Conservation (phyloP, 306 rosid species). For the Sphenostylis stenocarpa region DNA sequence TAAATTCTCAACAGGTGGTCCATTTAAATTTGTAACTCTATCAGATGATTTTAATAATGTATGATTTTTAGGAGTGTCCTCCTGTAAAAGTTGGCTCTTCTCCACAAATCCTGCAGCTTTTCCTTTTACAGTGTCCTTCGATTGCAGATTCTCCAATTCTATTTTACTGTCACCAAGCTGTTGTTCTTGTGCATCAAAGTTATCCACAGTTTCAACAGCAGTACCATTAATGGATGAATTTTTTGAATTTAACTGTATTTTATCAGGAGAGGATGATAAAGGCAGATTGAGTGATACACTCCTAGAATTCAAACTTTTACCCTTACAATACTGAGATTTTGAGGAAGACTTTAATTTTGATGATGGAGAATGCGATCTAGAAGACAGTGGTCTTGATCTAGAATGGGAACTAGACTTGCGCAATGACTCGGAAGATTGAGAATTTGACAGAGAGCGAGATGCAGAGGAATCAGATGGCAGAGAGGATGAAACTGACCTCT, state of each 20-base stretch:
- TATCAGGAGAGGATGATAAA: constrained; percentile 28
- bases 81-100: constrained; percentile 33
- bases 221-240: constrained; percentile 34
- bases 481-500: constrained; percentile 40
- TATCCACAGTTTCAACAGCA: constrained; percentile 31
- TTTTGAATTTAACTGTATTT: constrained; percentile 37
- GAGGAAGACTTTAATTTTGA: constrained; percentile 45
- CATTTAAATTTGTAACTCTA: constrained; percentile 27
- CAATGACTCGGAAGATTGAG: constrained; percentile 44
- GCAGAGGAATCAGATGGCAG: constrained; percentile 36
- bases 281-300: constrained; percentile 47
- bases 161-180: constrained; percentile 27
- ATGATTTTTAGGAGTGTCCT: constrained; percentile 29
- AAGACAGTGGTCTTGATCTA: constrained; percentile 44
- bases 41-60: constrained; percentile 14
- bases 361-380: constrained; percentile 35
- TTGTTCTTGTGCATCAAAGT: constrained; percentile 29
- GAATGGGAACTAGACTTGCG: constrained; percentile 29
- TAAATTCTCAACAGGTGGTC: constrained; percentile 34
- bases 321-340: constrained; percentile 34
- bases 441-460: constrained; percentile 41
- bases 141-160: constrained; percentile 29
- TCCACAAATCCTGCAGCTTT: constrained; percentile 21
- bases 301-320: constrained; percentile 38
- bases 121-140: constrained; percentile 31